A percentile compares a stretch with the other conserved stretches of the same genome.
phyloP scores from a whole-genome alignment of 306 rosid genomes.

The Spatholobus suberectus region DNA sequence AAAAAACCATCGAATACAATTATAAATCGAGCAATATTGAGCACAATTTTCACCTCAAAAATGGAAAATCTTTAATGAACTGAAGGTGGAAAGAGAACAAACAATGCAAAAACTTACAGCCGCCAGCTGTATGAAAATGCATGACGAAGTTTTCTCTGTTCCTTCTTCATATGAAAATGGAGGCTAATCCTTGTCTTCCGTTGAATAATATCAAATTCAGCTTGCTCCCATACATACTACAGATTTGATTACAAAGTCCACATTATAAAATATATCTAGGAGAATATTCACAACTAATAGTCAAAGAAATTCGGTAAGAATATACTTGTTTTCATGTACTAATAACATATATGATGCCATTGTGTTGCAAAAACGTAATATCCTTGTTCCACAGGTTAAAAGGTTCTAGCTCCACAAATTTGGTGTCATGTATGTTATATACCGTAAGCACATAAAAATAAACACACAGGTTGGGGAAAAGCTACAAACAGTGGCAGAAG shows the following conservation, averaged over 20 bases:
- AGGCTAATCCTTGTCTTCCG: constrained; percentile 92
- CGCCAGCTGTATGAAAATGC: constrained; percentile 96
- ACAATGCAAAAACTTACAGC: constrained; percentile 64
- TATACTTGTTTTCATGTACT: not conserved
- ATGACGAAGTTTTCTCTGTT: constrained; percentile 73
- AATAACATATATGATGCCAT: not conserved
- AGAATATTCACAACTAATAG: constrained; percentile 3
- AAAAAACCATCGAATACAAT: not conserved
- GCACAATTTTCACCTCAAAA: constrained; percentile 3
- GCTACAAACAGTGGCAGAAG: not conserved
- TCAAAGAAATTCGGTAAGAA: constrained; percentile 15
- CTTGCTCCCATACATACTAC: constrained; percentile 98
- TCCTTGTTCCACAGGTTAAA: not conserved
- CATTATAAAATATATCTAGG: constrained; percentile 10
- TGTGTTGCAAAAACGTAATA: constrained; percentile 1
- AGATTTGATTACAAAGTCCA: constrained; percentile 39
- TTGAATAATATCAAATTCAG: constrained; percentile 82
- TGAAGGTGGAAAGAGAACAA: constrained; percentile 24
- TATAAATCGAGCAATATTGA: not conserved
- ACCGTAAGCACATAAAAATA: not conserved
- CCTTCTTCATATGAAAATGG: constrained; percentile 81
- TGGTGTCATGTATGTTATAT: constrained; percentile 7
- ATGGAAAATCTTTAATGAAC: not conserved
- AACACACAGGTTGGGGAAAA: not conserved
- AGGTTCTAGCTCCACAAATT: constrained; percentile 18